These are phyloP conservation scores for Cutaneotrichosporon cavernicola DNA, from an alignment of 1,284 basidiomycete species.

Conservation along the genomic window DNA sequence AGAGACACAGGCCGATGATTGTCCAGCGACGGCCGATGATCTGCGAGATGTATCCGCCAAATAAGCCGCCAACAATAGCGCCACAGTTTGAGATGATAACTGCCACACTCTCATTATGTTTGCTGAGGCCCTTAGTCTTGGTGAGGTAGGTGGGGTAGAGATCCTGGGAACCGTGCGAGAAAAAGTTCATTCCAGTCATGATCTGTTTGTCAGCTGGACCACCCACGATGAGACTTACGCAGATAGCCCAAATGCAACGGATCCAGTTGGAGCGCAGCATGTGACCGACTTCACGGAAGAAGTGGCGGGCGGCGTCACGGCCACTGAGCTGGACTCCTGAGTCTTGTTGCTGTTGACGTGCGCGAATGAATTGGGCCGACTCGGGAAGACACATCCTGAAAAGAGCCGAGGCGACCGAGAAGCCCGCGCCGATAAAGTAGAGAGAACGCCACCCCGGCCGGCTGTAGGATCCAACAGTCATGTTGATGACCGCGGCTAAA, in stretches of 20 bases:
- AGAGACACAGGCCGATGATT: constrained; percentile 53
- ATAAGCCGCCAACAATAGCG: constrained; percentile 71
- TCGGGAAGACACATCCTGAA: constrained; percentile 76
- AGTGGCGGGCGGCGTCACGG: constrained; percentile 64
- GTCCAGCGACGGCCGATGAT: constrained; percentile 77
- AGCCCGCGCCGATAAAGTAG: constrained; percentile 62
- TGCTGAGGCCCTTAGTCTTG: constrained; percentile 50
- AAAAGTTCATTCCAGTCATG: constrained; percentile 71
- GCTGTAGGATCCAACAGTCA: constrained; percentile 55
- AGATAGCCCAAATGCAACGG: constrained; percentile 73
- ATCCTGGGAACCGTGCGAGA: constrained; percentile 79
- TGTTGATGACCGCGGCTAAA: constrained; percentile 68
- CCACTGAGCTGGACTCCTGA: constrained; percentile 46
- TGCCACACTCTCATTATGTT: constrained; percentile 69
- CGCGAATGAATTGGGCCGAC: constrained; percentile 65
- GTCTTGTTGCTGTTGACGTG: constrained; percentile 47
- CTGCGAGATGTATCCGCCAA: constrained; percentile 78
- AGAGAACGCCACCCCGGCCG: constrained; percentile 55
- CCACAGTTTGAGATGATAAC: constrained; percentile 76
- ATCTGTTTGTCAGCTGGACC: not conserved
- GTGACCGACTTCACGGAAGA: constrained; percentile 65
- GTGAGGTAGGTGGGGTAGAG: constrained; percentile 67
- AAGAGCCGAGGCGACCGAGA: constrained; percentile 71
- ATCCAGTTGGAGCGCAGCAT: constrained; percentile 83
- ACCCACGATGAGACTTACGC: constrained; percentile 36